Percentiles rank a stretch among this genome's conserved stretches.
Evolutionary conservation across 352 stramenopile genomes (phyloP).

Genomic region (Globisporangium iwayamae): DNA sequence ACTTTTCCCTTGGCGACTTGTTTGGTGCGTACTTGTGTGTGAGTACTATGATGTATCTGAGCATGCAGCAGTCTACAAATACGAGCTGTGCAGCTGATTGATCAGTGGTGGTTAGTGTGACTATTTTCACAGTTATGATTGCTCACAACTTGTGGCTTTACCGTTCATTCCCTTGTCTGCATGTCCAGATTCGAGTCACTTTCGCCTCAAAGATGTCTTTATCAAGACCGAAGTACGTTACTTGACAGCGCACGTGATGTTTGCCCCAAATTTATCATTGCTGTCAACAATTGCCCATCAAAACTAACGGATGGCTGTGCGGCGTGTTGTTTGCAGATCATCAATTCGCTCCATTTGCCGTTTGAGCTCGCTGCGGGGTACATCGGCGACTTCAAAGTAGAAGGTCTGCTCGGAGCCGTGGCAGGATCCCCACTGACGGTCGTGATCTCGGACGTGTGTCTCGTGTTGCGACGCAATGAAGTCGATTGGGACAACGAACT

Average conservation of each 20-base stretch:
- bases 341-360: conserved; percentile 65
- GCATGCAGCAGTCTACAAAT: background rate
- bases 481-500: conserved; percentile 69
- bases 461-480: conserved; percentile 53
- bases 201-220: conserved; percentile 58
- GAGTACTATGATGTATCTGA: background rate
- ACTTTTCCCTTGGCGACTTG: conserved; percentile 68
- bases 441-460: conserved; percentile 48
- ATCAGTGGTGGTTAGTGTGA: background rate
- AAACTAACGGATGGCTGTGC: background rate
- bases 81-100: background rate
- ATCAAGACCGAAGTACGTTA: conserved; percentile 46
- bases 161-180: background rate
- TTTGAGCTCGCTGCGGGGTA: conserved; percentile 66
- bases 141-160: background rate
- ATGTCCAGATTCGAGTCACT: conserved; percentile 56
- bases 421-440: conserved; percentile 54
- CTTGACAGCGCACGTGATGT: too few relatives aligned
- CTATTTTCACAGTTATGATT: background rate
- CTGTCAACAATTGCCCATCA: too few relatives aligned
- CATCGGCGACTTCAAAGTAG: conserved; percentile 60
- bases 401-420: conserved; percentile 57
- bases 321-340: conserved; percentile 22
- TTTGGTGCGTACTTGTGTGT: conserved; percentile 36
- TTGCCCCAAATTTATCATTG: too few relatives aligned